phyloP scores from a whole-genome alignment of 768 basidiomycete species.

The Pleurotus citrinopileatus region DNA sequence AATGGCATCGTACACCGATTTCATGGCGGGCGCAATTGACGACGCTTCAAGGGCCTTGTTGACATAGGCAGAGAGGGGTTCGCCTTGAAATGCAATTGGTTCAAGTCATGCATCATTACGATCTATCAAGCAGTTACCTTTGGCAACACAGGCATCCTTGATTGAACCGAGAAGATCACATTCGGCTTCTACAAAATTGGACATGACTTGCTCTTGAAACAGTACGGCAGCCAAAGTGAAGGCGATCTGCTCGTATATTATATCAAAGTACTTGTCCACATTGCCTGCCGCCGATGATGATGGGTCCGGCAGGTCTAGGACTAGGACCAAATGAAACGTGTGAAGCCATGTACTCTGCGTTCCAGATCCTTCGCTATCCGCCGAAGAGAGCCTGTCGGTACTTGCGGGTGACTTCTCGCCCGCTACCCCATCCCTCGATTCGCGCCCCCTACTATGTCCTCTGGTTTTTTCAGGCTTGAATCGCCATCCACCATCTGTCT shows the following conservation, averaged over 20 bases:
- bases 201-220: slow-evolving; percentile 85
- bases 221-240: slow-evolving; percentile 91
- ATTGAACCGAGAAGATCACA: slow-evolving; percentile 68
- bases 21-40: slow-evolving; percentile 78
- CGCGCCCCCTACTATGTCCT: slow-evolving; percentile 51
- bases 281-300: slow-evolving; percentile 80
- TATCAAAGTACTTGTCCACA: slow-evolving; percentile 76
- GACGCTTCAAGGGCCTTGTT: slow-evolving; percentile 59
- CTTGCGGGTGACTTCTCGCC: slow-evolving; percentile 18
- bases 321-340: slow-evolving; percentile 83
- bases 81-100: slow-evolving; percentile 36
- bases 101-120: slow-evolving; percentile 10
- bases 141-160: slow-evolving; percentile 66
- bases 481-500: slow-evolving; percentile 69
- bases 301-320: slow-evolving; percentile 87
- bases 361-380: slow-evolving; percentile 26
- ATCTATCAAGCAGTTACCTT: slow-evolving; percentile 40
- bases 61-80: slow-evolving; percentile 55
- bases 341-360: slow-evolving; percentile 54
- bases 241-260: slow-evolving; percentile 84
- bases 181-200: slow-evolving; percentile 83
- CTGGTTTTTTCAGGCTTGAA: slow-evolving; percentile 65
- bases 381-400: slow-evolving; percentile 25
- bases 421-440: slow-evolving; percentile 37
- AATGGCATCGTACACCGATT: slow-evolving; percentile 74